phyloP scores from a whole-genome alignment of 2,329 filamentous ascomycete genomes.

The Cladosporium sp. region DNA sequence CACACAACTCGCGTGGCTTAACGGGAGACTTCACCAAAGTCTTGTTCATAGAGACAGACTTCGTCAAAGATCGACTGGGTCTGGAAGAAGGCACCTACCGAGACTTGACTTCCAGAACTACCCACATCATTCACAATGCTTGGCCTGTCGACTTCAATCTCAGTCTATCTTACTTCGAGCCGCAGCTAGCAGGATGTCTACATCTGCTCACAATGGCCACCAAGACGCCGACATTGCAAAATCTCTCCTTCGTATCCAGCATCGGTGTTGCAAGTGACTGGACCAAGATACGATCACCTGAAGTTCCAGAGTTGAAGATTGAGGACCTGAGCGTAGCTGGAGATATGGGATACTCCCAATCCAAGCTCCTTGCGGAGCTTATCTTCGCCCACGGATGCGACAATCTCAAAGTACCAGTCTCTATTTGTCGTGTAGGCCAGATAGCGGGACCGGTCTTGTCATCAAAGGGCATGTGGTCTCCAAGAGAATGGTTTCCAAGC shows the following conservation, averaged over 20 bases:
- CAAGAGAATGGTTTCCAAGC: slow-evolving; percentile 6
- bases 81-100: slow-evolving; percentile 25
- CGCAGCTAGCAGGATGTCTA: slow-evolving; percentile 22
- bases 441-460: background rate
- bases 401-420: slow-evolving; percentile 31
- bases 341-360: slow-evolving; percentile 5
- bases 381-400: slow-evolving; percentile 7
- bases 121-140: slow-evolving; percentile 39
- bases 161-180: slow-evolving; percentile 33
- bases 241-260: slow-evolving; percentile 42
- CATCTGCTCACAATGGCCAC: slow-evolving; percentile 29
- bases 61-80: slow-evolving; percentile 18
- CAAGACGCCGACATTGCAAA: slow-evolving; percentile 34
- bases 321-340: background rate
- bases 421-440: slow-evolving; percentile 39
- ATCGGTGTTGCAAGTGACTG: slow-evolving; percentile 31
- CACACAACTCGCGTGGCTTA: slow-evolving; percentile 25
- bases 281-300: slow-evolving; percentile 11
- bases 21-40: slow-evolving; percentile 30
- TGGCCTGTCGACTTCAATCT: slow-evolving; percentile 42
- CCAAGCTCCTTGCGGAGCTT: slow-evolving; percentile 2
- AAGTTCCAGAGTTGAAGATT: background rate
- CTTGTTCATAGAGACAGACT: slow-evolving; percentile 26
- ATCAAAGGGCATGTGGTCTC: background rate
- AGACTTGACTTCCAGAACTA: slow-evolving; percentile 24